Evolutionary conservation across 2,329 filamentous ascomycete species (phyloP).

Genomic region (Fusarium xyrophilum): DNA sequence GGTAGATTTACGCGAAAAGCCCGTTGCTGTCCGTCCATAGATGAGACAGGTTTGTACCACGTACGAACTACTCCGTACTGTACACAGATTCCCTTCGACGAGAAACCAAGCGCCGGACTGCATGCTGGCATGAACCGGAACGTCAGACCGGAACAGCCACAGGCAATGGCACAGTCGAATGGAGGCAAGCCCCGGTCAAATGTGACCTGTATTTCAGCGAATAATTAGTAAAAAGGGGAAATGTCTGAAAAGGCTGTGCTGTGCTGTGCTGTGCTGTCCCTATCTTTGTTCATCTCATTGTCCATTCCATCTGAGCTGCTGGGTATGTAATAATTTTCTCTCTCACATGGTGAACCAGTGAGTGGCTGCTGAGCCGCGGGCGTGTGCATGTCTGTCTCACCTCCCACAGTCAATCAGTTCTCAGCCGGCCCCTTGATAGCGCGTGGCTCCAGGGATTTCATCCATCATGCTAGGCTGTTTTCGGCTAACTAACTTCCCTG

Average conservation of each 20-base stretch:
- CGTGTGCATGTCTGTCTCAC: slow-evolving; percentile 26
- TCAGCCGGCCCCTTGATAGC: slow-evolving; percentile 41
- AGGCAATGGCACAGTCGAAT: not conserved
- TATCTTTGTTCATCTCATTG: slow-evolving; percentile 3
- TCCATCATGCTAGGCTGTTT: slow-evolving; percentile 38
- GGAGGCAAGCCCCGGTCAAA: not conserved
- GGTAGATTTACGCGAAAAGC: not conserved
- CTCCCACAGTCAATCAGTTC: slow-evolving; percentile 24
- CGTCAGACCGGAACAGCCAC: slow-evolving; percentile 1
- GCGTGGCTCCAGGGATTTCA: slow-evolving; percentile 50
- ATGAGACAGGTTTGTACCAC: slow-evolving; percentile 13
- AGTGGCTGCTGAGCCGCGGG: slow-evolving; percentile 23
- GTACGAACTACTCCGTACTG: not conserved
- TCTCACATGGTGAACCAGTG: slow-evolving; percentile 19
- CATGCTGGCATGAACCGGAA: slow-evolving; percentile 15
- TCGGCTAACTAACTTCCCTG: slow-evolving; percentile 36
- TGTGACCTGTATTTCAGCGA: not conserved
- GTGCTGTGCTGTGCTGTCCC: not conserved
- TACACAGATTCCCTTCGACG: slow-evolving; percentile 2
- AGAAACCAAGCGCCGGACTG: slow-evolving; percentile 15
- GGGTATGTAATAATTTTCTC: slow-evolving; percentile 1
- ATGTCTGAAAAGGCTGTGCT: not conserved
- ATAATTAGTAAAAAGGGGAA: not conserved
- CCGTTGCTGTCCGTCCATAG: not conserved
- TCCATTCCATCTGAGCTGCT: slow-evolving; percentile 15